phyloP scores from a whole-genome alignment of 1,284 basidiomycete genomes.

The Tilletia walkeri region DNA sequence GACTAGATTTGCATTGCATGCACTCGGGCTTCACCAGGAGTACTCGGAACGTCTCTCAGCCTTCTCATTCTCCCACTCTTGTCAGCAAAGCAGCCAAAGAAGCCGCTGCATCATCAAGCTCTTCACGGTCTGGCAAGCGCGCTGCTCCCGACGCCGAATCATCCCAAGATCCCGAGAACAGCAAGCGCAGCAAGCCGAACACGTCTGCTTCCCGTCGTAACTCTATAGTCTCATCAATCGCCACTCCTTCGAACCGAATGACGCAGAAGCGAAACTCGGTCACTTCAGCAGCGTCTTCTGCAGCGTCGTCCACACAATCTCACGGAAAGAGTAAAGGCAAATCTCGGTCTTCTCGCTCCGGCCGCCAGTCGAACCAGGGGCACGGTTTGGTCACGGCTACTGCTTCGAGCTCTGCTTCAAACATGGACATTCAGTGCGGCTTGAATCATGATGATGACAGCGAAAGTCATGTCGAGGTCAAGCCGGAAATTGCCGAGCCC shows the following conservation, averaged over 20 bases:
- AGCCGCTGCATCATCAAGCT: background rate
- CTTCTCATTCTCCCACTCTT: slow-evolving; percentile 3
- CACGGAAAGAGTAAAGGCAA: slow-evolving; percentile 8
- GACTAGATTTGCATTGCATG: background rate
- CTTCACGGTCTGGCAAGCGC: slow-evolving; percentile 6
- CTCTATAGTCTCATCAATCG: background rate
- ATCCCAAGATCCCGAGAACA: background rate
- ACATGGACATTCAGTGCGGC: slow-evolving; percentile 13
- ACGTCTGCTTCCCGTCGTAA: background rate
- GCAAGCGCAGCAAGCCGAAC: slow-evolving; percentile 11
- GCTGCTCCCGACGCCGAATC: background rate
- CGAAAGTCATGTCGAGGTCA: background rate
- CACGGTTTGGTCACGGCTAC: background rate
- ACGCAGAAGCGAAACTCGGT: slow-evolving; percentile 11
- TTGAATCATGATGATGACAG: slow-evolving; percentile 1
- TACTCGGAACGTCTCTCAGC: background rate
- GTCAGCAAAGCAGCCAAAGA: slow-evolving; percentile 14
- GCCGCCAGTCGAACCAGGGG: background rate
- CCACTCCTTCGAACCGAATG: background rate
- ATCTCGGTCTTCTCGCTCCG: background rate
- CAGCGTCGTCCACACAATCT: background rate
- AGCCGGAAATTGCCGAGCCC: background rate
- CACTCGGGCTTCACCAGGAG: background rate
- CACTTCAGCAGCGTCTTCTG: background rate
- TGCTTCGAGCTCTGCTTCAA: background rate